These are phyloP conservation scores for Parathielavia appendiculata DNA, from an alignment of 495 filamentous ascomycete species.

Conservation along the genomic window DNA sequence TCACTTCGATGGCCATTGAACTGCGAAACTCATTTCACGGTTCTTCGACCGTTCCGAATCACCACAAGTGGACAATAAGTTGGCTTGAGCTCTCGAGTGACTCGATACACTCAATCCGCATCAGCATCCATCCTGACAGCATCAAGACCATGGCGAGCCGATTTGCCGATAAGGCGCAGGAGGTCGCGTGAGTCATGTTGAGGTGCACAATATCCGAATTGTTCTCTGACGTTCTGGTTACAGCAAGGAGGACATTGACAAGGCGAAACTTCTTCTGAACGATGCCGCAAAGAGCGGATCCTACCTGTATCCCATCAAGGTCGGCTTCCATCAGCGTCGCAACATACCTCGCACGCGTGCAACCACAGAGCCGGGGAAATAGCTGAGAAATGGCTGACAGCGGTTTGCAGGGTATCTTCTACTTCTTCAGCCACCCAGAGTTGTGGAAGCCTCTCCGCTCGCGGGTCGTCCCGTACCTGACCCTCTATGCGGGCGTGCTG, in stretches of 20 bases:
- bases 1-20: not conserved
- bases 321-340: no score
- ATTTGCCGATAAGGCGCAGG: conserved; percentile 42
- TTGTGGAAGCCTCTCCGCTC: conserved; percentile 65
- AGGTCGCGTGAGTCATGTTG: conserved; percentile 42
- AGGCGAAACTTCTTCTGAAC: conserved; percentile 48
- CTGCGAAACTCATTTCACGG: not conserved
- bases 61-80: no score
- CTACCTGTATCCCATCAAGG: conserved; percentile 85
- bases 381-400: conserved; percentile 11
- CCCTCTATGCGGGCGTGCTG: conserved; percentile 63
- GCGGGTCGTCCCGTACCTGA: conserved; percentile 61
- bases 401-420: conserved; percentile 56
- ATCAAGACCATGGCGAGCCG: conserved; percentile 18
- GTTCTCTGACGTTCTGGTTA: conserved; percentile 12
- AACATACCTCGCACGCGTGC: not conserved
- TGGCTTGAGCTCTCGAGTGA: no score
- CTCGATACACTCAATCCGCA: not conserved
- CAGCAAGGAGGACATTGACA: conserved; percentile 54
- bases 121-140: not conserved
- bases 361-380: not conserved
- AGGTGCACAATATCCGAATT: not conserved
- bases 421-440: conserved; percentile 62
- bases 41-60: not conserved
- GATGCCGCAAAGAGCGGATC: conserved; percentile 66